These are phyloP conservation scores for Pythium phragmitis DNA, from an alignment of 352 stramenopile species.

Conservation along the genomic window DNA sequence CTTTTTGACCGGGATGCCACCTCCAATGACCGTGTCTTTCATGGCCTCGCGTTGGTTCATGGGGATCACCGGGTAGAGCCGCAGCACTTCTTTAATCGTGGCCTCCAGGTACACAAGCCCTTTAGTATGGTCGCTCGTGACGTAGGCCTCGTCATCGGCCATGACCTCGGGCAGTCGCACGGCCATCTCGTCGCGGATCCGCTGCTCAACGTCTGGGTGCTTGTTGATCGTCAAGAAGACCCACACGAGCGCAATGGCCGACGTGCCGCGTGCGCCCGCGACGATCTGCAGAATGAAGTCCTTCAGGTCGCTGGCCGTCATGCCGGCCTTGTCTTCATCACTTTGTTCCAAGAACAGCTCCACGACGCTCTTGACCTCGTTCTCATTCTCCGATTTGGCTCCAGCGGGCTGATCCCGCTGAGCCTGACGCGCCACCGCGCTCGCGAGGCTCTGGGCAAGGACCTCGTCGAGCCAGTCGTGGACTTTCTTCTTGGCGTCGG, in stretches of 20 bases:
- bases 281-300: constrained; percentile 74
- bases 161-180: constrained; percentile 12
- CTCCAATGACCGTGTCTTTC: too few species aligned
- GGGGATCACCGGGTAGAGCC: constrained; percentile 26
- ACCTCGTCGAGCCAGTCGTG: constrained; percentile 43
- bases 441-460: constrained; percentile 32
- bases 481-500: constrained; percentile 29
- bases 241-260: constrained; percentile 67
- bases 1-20: too few species aligned
- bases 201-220: constrained; percentile 47
- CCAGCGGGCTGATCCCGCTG: too few species aligned
- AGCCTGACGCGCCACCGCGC: background rate
- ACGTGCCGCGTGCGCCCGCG: constrained; percentile 70
- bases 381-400: background rate
- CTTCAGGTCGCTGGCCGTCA: constrained; percentile 51
- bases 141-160: constrained; percentile 28
- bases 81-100: constrained; percentile 54
- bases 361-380: constrained; percentile 18
- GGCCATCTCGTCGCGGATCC: constrained; percentile 52
- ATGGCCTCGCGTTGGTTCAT: constrained; percentile 7
- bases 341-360: constrained; percentile 24
- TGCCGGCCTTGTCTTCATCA: constrained; percentile 17
- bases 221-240: constrained; percentile 62
- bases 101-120: constrained; percentile 60
- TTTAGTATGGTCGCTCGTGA: constrained; percentile 47